A percentile compares a stretch with the other conserved stretches of the same genome.
Conservation (phyloP, 148 eudicot genomes). For the Diospyros lotus region DNA sequence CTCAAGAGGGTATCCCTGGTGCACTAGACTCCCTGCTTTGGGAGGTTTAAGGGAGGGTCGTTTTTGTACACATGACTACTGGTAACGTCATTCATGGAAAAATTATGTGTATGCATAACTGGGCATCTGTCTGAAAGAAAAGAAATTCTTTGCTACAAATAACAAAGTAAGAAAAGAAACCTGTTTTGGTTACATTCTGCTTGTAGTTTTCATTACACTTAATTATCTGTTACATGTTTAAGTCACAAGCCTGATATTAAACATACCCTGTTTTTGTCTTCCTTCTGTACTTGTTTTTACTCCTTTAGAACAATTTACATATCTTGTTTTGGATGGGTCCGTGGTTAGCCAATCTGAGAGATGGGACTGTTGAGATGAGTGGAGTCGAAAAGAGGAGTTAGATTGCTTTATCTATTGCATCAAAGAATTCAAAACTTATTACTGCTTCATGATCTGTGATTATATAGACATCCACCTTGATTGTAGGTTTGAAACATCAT, state of each 20-base stretch:
- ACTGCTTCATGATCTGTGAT: constrained; percentile 1
- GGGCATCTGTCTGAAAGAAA: neutral
- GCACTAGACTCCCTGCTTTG: no score
- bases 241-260: neutral
- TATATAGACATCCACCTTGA: constrained; percentile 15
- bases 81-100: neutral
- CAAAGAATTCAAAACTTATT: neutral
- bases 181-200: neutral
- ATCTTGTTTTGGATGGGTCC: constrained; percentile 1
- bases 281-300: neutral
- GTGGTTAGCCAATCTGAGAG: neutral
- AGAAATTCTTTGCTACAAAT: neutral
- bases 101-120: neutral
- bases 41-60: no score
- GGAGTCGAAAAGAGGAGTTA: neutral
- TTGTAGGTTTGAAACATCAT: constrained; percentile 33
- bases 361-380: neutral
- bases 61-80: no score
- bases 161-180: neutral
- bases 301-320: neutral
- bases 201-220: neutral
- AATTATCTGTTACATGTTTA: neutral
- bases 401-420: neutral
- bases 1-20: no score
- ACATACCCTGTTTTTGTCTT: neutral